Conservation (phyloP, 257 asterid genomes). For the Fraxinus anomala region DNA sequence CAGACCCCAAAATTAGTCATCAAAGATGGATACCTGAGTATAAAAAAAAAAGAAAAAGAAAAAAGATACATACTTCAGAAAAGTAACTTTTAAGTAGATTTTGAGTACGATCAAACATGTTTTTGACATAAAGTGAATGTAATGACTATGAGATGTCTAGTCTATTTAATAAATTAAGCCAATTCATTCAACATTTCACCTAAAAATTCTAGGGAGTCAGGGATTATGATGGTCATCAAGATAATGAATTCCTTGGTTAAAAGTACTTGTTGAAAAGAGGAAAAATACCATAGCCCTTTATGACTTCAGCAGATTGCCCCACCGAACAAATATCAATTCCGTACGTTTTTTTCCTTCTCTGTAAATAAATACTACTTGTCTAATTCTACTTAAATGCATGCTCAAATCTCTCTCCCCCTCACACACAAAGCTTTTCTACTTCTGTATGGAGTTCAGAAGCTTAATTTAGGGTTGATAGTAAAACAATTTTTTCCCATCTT, state of each 20-base stretch:
- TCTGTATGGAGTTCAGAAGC: not conserved
- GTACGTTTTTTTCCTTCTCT: constrained; percentile 22
- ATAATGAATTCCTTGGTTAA: not conserved
- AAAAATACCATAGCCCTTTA: not conserved
- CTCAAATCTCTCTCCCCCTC: constrained; percentile 3
- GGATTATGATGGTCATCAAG: not conserved
- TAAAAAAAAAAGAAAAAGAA: no score
- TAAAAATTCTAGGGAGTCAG: not conserved
- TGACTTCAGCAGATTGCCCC: constrained; percentile 27
- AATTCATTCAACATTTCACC: not conserved
- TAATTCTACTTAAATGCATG: not conserved
- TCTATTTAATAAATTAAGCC: not conserved
- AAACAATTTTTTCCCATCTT: not conserved
- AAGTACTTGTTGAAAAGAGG: not conserved
- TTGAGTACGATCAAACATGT: not conserved
- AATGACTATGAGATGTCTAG: not conserved
- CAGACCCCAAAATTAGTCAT: no score
- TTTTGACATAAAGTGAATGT: not conserved
- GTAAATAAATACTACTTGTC: constrained; percentile 17
- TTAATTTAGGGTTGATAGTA: not conserved
- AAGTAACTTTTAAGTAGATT: not conserved
- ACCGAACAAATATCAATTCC: constrained; percentile 24
- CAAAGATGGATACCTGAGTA: no score
- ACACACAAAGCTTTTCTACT: not conserved
- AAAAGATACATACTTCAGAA: not conserved